Evolutionary conservation across 805 yeast genomes (phyloP).

Genomic region (Yarrowia deformans): DNA sequence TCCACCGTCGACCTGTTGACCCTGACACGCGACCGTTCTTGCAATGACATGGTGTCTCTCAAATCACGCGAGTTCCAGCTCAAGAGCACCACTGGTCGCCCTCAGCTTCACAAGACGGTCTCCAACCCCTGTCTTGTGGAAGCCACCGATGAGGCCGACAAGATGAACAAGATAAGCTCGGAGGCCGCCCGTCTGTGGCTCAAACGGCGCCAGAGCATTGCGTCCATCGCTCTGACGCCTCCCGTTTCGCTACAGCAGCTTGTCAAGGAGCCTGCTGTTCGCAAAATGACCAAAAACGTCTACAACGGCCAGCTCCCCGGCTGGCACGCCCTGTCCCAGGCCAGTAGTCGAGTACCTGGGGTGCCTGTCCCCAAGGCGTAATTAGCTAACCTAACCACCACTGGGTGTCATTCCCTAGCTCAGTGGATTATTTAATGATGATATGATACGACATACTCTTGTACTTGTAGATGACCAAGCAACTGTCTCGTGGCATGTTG

Average conservation of each 20-base stretch:
- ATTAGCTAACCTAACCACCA: not conserved
- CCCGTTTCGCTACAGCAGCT: constrained; percentile 20
- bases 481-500: too few species aligned
- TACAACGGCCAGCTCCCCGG: constrained; percentile 22
- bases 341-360: constrained; percentile 18
- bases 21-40: constrained; percentile 3
- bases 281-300: constrained; percentile 23
- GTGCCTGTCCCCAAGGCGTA: constrained; percentile 16
- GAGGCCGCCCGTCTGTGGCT: constrained; percentile 25
- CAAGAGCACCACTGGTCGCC: not conserved
- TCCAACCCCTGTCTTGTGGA: constrained; percentile 18
- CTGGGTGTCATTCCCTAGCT: constrained; percentile 4
- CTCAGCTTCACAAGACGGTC: constrained; percentile 12
- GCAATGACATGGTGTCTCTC: constrained; percentile 10
- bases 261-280: constrained; percentile 18
- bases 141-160: constrained; percentile 8
- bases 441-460: not conserved
- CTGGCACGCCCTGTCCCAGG: constrained; percentile 22
- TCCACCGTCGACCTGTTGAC: constrained; percentile 9
- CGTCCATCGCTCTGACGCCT: not conserved
- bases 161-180: constrained; percentile 12
- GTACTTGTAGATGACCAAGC: not conserved
- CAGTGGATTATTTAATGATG: not conserved
- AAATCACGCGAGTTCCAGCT: constrained; percentile 25
- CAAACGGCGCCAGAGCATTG: not conserved